Base-by-base conservation (phyloP, 768 basidiomycete species). In the Rhodotorula babjevae region DNA sequence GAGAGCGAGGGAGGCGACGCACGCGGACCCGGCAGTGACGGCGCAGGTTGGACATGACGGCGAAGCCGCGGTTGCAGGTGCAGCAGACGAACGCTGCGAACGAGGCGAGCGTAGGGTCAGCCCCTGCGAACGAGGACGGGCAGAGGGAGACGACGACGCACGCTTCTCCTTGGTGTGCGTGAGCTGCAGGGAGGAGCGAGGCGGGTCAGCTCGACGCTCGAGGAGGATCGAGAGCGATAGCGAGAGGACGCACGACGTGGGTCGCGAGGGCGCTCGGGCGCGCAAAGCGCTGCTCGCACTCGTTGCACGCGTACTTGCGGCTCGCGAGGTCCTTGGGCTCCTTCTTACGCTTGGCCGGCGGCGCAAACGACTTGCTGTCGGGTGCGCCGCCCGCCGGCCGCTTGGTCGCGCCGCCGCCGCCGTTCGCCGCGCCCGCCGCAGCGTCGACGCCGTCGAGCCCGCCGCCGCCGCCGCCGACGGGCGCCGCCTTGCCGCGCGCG, bases 21-120 rank as follows among this genome's bases (percentile, higher is more conserved):
- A 61, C 61, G 15, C 67, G n/a, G 11, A 68, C 67, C 0, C 67
- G 60, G 27, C 67, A 62, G 33, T 68, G 67, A 3, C 67, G 50
- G 11, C 67, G 40, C 12, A 68, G 36, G n/a, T 68, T 68, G 42
- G 61, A 62, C 67, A 68, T 68, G n/a, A 68, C 67, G 18, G 67
- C 67, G 15, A 68, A 68, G 0, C 61, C 60, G 1, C 67, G 60
- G 12, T 47, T 23, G 55, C 67, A 68, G 11, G 52, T 62, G 44
- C 11, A 12, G 46, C 67, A 68, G 12, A 57, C 36, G 44, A 68
- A 68, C 12, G 67, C 67, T 68, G 61, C 12, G 9, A 14, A 46
- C 6, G 44, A 46, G 18, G 44, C 14, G 16, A 15, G 25, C n/a
- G n/a, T n/a, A 36, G 27, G 29, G 47, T 29, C n/a, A 58, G 56